Evolutionary conservation across 495 filamentous ascomycete species (phyloP).

Genomic region (Penicillium herquei): DNA sequence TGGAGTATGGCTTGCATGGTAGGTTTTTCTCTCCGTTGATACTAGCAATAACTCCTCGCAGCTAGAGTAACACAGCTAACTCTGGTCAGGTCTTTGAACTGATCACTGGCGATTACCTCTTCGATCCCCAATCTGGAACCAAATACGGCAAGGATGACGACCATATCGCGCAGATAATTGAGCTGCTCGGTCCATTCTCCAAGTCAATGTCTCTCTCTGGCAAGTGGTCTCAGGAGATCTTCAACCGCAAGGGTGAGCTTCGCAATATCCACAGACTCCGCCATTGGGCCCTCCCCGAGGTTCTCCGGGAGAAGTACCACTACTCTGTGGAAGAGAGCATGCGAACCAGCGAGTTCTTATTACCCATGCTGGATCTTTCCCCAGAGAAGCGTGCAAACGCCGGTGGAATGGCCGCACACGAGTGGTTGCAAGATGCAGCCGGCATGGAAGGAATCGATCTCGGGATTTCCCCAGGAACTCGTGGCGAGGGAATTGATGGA

Average conservation of each 20-base stretch:
- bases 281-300: constrained; percentile 94
- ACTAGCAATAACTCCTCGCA: background rate
- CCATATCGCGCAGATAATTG: constrained; percentile 98
- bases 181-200: constrained; percentile 91
- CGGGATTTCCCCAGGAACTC: constrained; percentile 70
- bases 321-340: constrained; percentile 75
- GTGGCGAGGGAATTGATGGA: constrained; percentile 92
- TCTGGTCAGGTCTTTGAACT: constrained; percentile 81
- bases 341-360: constrained; percentile 79
- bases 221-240: constrained; percentile 98
- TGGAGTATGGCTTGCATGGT: constrained; percentile 99
- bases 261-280: constrained; percentile 96
- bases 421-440: constrained; percentile 75
- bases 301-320: constrained; percentile 95
- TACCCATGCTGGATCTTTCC: constrained; percentile 87
- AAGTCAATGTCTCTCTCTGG: constrained; percentile 86
- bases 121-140: constrained; percentile 97
- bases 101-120: constrained; percentile 98
- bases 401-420: constrained; percentile 85
- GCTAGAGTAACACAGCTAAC: background rate
- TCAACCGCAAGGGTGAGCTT: constrained; percentile 95
- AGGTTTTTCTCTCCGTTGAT: constrained; percentile 19
- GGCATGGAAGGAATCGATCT: constrained; percentile 83
- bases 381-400: constrained; percentile 91
- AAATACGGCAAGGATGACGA: constrained; percentile 99